phyloP scores from a whole-genome alignment of 768 basidiomycete genomes.

The Boletus huronensis region DNA sequence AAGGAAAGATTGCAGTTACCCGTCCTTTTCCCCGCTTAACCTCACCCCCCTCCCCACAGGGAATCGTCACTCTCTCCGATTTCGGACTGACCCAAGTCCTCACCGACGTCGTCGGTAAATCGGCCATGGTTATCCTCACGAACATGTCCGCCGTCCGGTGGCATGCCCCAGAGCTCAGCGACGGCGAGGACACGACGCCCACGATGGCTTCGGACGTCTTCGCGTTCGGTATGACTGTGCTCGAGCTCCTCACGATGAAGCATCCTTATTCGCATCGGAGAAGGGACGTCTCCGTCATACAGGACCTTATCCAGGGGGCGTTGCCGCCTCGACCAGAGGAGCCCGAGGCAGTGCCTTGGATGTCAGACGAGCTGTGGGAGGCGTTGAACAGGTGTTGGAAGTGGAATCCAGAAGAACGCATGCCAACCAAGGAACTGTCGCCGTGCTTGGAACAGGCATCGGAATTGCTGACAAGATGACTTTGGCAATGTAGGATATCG shows the following conservation, averaged over 20 bases:
- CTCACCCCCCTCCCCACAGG: conserved; percentile 31
- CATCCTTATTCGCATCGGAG: conserved; percentile 49
- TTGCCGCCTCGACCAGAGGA: conserved; percentile 44
- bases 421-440: conserved; percentile 38
- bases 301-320: conserved; percentile 37
- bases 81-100: conserved; percentile 64
- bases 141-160: conserved; percentile 49
- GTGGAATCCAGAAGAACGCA: conserved; percentile 35
- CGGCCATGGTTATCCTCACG: conserved; percentile 46
- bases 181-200: conserved; percentile 39
- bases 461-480: neutral
- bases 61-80: conserved; percentile 54
- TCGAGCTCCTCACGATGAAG: conserved; percentile 54
- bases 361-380: conserved; percentile 48
- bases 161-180: conserved; percentile 59
- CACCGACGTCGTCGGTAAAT: conserved; percentile 51
- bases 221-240: conserved; percentile 57
- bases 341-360: conserved; percentile 32
- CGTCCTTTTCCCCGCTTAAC: neutral
- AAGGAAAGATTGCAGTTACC: neutral
- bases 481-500: neutral
- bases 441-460: conserved; percentile 11
- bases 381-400: conserved; percentile 48
- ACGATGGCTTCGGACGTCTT: conserved; percentile 53
- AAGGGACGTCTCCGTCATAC: conserved; percentile 49